A percentile compares a stretch with the other conserved stretches of the same genome.
Conservation (phyloP, 2,329 filamentous ascomycete genomes). For the Phyllosticta citrichinensis region DNA sequence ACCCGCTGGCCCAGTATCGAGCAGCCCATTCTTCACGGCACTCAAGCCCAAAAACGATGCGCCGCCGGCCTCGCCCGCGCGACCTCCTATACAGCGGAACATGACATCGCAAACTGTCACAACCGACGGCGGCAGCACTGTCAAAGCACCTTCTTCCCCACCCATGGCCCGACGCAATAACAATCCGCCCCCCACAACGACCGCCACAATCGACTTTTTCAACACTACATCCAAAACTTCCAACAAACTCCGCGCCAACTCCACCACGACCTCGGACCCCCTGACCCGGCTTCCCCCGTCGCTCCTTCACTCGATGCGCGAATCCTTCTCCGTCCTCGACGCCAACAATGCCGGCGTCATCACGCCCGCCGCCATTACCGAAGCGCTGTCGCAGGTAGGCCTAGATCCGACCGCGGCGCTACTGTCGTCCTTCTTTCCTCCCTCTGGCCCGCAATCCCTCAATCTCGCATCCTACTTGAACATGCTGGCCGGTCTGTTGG, state of each 20-base stretch:
- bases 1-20: slow-evolving; percentile 19
- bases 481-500: slow-evolving; percentile 63
- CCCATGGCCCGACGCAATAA: slow-evolving; percentile 27
- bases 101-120: slow-evolving; percentile 4
- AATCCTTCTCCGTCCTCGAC: slow-evolving; percentile 90
- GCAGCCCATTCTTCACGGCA: slow-evolving; percentile 16
- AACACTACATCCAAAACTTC: slow-evolving; percentile 5
- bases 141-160: slow-evolving; percentile 14
- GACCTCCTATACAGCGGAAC: slow-evolving; percentile 19
- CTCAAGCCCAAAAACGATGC: slow-evolving; percentile 20
- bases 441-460: slow-evolving; percentile 60
- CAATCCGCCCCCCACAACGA: slow-evolving; percentile 22
- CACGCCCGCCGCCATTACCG: slow-evolving; percentile 70
- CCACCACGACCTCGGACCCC: slow-evolving; percentile 20
- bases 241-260: slow-evolving; percentile 4
- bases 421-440: slow-evolving; percentile 73
- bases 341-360: slow-evolving; percentile 77
- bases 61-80: slow-evolving; percentile 20
- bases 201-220: slow-evolving; percentile 15
- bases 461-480: slow-evolving; percentile 81
- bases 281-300: slow-evolving; percentile 67
- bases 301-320: slow-evolving; percentile 77
- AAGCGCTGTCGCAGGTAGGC: slow-evolving; percentile 80
- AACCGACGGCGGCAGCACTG: slow-evolving; percentile 1
- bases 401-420: slow-evolving; percentile 62